Conservation (phyloP, 2,329 filamentous ascomycete genomes). For the Tolypocladium nubicola region DNA sequence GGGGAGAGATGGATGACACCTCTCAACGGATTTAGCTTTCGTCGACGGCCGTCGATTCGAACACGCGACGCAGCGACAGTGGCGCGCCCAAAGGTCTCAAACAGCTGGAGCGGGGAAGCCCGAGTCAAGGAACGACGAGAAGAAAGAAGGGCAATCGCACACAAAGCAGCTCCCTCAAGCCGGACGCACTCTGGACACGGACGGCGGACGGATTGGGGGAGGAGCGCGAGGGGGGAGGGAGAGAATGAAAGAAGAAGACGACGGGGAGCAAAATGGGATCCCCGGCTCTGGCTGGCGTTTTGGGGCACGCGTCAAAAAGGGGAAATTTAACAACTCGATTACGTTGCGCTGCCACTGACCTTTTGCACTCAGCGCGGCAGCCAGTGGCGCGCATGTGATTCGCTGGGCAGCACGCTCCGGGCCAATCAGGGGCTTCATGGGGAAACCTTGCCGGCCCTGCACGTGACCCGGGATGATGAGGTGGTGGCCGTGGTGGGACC, state of each 20-base stretch:
- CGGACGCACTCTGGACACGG: conserved; percentile 5
- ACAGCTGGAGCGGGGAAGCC: not conserved
- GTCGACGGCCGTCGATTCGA: not conserved
- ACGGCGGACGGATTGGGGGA: not conserved
- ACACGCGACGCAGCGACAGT: conserved; percentile 1
- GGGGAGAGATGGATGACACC: not conserved
- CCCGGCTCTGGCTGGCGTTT: conserved; percentile 1
- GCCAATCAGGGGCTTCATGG: conserved; percentile 10
- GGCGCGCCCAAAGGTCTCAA: not conserved
- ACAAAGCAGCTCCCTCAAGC: conserved; percentile 13
- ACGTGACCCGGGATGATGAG: conserved; percentile 2
- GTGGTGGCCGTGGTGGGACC: not conserved
- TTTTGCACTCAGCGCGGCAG: conserved; percentile 3
- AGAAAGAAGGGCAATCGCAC: conserved; percentile 4
- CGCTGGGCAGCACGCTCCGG: conserved; percentile 8
- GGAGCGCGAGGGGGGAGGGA: conserved; percentile 11
- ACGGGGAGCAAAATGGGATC: conserved; percentile 3
- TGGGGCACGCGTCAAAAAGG: conserved; percentile 19
- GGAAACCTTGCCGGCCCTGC: not conserved
- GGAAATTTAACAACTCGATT: conserved; percentile 18
- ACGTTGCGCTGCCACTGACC: conserved; percentile 6
- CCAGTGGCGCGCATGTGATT: conserved; percentile 19
- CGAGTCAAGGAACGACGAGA: conserved; percentile 2
- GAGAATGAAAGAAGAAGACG: conserved; percentile 10
- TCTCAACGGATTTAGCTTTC: not conserved